Evolutionary conservation across 768 basidiomycete species (phyloP).

Genomic region (Pleurotus giganteus): DNA sequence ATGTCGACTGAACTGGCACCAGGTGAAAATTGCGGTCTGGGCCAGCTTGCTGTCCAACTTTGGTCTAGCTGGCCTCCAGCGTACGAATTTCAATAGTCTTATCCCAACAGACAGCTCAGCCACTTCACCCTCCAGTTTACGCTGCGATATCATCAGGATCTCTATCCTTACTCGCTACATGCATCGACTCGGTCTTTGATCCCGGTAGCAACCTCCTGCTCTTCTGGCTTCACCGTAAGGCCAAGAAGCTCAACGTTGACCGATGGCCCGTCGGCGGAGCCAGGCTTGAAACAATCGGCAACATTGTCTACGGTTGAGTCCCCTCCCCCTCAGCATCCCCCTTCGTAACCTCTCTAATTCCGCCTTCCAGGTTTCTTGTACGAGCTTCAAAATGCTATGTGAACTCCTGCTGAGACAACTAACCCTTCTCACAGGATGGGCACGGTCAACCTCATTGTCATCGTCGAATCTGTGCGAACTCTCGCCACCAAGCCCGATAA

Average conservation of each 20-base stretch:
- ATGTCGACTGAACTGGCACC: background rate
- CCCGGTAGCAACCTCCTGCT: slow-evolving; percentile 78
- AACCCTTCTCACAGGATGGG: slow-evolving; percentile 60
- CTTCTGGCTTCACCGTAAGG: slow-evolving; percentile 73
- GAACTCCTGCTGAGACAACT: background rate
- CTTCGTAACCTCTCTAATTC: background rate
- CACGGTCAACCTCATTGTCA: slow-evolving; percentile 84
- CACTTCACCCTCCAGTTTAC: slow-evolving; percentile 57
- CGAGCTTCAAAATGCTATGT: slow-evolving; percentile 7
- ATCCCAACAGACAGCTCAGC: slow-evolving; percentile 3
- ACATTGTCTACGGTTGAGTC: slow-evolving; percentile 71
- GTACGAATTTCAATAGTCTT: slow-evolving; percentile 33
- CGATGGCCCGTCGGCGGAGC: slow-evolving; percentile 92
- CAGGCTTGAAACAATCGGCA: slow-evolving; percentile 84
- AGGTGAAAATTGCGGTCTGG: slow-evolving; percentile 88
- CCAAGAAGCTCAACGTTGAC: slow-evolving; percentile 65
- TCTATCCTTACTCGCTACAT: slow-evolving; percentile 84
- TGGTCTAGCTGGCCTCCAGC: slow-evolving; percentile 66
- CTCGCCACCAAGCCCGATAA: slow-evolving; percentile 55
- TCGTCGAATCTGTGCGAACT: slow-evolving; percentile 79
- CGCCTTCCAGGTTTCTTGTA: slow-evolving; percentile 44
- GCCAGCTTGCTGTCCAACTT: slow-evolving; percentile 77
- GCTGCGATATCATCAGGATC: slow-evolving; percentile 84
- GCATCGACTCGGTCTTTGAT: slow-evolving; percentile 84
- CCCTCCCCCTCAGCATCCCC: background rate